Percentiles rank a stretch among this genome's conserved stretches.
These are phyloP conservation scores for Apocynum venetum DNA, from an alignment of 257 asterid species.

Conservation along the genomic window DNA sequence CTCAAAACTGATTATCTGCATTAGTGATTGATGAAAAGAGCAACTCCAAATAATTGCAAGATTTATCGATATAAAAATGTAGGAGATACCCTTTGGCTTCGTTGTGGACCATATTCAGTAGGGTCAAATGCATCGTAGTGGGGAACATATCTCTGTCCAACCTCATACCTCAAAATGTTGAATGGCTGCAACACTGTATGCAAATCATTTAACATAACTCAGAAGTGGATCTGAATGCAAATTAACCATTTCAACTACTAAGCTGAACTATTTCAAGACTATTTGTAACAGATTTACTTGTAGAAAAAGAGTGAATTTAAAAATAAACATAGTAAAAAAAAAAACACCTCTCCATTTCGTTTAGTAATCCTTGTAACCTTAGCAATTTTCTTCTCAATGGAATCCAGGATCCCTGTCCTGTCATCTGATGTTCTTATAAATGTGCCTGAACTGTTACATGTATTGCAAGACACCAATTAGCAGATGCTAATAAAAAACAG, in stretches of 20 bases:
- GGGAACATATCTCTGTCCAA: slow-evolving; percentile 77
- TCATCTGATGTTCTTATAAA: slow-evolving; percentile 74
- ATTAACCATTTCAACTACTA: not conserved
- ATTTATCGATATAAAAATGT: not conserved
- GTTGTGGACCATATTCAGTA: slow-evolving; percentile 79
- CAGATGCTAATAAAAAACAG: not conserved
- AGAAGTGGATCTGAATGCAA: not conserved
- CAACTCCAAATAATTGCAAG: not conserved
- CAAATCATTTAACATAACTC: not conserved
- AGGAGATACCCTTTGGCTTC: slow-evolving; percentile 73
- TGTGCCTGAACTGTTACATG: slow-evolving; percentile 59
- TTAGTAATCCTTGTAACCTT: slow-evolving; percentile 60
- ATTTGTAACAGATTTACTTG: not conserved
- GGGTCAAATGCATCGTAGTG: slow-evolving; percentile 87
- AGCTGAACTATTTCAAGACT: not conserved
- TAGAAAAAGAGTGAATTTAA: not conserved
- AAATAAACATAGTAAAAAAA: not conserved
- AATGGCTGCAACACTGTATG: slow-evolving; percentile 53
- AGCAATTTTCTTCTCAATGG: slow-evolving; percentile 72
- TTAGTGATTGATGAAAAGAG: not conserved
- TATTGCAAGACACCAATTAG: not conserved
- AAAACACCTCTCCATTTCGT: slow-evolving; percentile 65
- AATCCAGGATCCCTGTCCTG: slow-evolving; percentile 56
- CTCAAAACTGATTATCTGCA: not conserved
- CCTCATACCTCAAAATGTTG: slow-evolving; percentile 76